phyloP scores from a whole-genome alignment of 441 rosid species.

The Eutrema salsugineum region DNA sequence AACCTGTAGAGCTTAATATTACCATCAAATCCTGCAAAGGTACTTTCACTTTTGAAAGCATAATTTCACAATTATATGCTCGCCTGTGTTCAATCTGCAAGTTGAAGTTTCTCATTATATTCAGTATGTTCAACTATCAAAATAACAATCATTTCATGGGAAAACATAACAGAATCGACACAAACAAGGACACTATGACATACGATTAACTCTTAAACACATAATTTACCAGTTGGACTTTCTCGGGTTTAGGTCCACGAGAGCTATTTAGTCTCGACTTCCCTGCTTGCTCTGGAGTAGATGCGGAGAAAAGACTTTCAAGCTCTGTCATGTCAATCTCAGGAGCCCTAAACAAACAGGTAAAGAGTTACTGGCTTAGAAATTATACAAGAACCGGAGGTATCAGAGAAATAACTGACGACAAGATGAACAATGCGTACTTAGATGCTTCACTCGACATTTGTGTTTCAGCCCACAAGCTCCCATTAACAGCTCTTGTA shows the following conservation, averaged over 20 bases:
- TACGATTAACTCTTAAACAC: neutral
- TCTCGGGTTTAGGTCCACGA: conserved; percentile 70
- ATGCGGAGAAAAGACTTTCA: conserved; percentile 83
- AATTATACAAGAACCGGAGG: conserved; percentile 6
- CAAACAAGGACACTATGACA: neutral
- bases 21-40: conserved; percentile 86
- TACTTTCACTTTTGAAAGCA: conserved; percentile 97
- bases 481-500: conserved; percentile 89
- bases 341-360: conserved; percentile 58
- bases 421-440: conserved; percentile 43
- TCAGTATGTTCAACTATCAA: neutral
- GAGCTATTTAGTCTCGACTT: conserved; percentile 41
- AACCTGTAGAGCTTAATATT: conserved; percentile 29
- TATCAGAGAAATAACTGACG: conserved; percentile 1
- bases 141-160: neutral
- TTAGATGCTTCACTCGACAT: conserved; percentile 79
- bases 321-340: conserved; percentile 96
- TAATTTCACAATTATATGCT: conserved; percentile 95
- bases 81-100: conserved; percentile 90
- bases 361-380: conserved; percentile 6
- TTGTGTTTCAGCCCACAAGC: conserved; percentile 97
- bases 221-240: conserved; percentile 82
- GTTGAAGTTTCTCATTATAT: neutral
- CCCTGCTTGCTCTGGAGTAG: conserved; percentile 53
- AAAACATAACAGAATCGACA: neutral